A percentile compares a stretch with the other conserved stretches of the same genome.
These are phyloP conservation scores for Scolecobasidium constrictum DNA, from an alignment of 2,329 filamentous ascomycete species.

Conservation along the genomic window DNA sequence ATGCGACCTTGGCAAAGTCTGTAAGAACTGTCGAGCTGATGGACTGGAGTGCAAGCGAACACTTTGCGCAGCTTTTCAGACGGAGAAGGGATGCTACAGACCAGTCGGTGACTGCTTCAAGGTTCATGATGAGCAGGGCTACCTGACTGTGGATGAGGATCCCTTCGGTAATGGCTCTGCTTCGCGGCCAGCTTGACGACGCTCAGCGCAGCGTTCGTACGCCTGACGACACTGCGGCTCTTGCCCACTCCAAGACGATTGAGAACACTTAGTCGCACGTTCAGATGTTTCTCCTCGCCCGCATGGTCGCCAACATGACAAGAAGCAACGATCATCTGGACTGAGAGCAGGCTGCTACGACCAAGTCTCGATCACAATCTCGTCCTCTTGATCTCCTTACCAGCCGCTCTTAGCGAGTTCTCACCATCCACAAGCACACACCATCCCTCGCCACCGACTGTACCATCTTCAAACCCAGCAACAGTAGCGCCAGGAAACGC, in stretches of 20 bases:
- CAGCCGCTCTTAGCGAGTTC: conserved; percentile 22
- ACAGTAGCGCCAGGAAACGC: conserved; percentile 57
- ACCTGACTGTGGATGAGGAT: background rate
- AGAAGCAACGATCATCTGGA: too few relatives aligned
- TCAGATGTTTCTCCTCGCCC: too few relatives aligned
- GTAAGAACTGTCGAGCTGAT: background rate
- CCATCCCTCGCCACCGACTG: conserved; percentile 24
- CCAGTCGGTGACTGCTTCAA: conserved; percentile 4
- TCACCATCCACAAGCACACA: conserved; percentile 31
- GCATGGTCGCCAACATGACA: too few relatives aligned
- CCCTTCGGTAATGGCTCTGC: conserved; percentile 1
- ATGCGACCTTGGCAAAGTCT: conserved; percentile 2
- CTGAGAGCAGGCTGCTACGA: too few relatives aligned
- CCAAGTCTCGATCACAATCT: conserved; percentile 3
- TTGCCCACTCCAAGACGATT: too few relatives aligned
- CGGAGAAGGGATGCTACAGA: background rate
- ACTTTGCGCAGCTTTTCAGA: conserved; percentile 1
- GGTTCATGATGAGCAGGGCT: conserved; percentile 4
- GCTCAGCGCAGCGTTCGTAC: too few relatives aligned
- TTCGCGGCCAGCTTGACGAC: too few relatives aligned
- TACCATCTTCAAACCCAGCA: conserved; percentile 5
- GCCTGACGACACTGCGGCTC: too few relatives aligned
- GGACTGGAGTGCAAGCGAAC: conserved; percentile 4
- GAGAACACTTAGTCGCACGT: too few relatives aligned
- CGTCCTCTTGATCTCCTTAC: conserved; percentile 19